Conservation (phyloP, 352 stramenopile species). For the Plasmopara viticola region DNA sequence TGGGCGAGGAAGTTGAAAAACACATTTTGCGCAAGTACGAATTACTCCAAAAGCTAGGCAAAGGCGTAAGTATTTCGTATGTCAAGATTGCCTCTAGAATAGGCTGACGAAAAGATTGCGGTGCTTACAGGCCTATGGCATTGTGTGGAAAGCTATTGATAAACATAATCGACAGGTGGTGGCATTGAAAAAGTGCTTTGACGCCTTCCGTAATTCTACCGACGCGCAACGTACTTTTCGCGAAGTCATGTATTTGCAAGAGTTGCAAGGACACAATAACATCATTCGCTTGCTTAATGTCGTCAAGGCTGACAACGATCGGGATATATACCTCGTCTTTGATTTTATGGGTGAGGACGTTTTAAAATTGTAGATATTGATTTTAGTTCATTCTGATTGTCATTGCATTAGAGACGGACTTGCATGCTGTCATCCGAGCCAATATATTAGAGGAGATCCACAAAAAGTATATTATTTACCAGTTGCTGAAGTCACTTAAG, state of each 20-base stretch:
- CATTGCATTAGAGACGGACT: constrained; percentile 82
- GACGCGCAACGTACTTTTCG: constrained; percentile 94
- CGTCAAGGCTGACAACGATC: constrained; percentile 93
- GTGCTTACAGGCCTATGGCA: constrained; percentile 83
- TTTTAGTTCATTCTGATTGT: background rate
- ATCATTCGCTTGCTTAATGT: constrained; percentile 93
- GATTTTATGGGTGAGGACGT: constrained; percentile 90
- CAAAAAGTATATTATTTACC: constrained; percentile 97
- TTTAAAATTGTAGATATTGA: constrained; percentile 1
- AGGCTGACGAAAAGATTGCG: background rate
- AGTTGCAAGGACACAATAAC: constrained; percentile 89
- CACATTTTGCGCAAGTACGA: constrained; percentile 92
- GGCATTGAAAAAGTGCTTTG: constrained; percentile 96
- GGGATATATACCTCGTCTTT: constrained; percentile 96
- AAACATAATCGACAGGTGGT: constrained; percentile 87
- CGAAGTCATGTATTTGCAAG: constrained; percentile 95
- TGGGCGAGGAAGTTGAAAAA: constrained; percentile 91
- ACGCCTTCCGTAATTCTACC: constrained; percentile 93
- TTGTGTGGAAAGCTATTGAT: constrained; percentile 96
- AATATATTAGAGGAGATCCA: constrained; percentile 95
- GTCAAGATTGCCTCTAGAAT: constrained; percentile 2
- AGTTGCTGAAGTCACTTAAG: constrained; percentile 94
- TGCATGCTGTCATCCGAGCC: constrained; percentile 93
- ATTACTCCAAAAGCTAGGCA: constrained; percentile 90
- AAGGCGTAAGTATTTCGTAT: constrained; percentile 58